Conservation (phyloP, 345 rosid species). For the Raphanus sativus region DNA sequence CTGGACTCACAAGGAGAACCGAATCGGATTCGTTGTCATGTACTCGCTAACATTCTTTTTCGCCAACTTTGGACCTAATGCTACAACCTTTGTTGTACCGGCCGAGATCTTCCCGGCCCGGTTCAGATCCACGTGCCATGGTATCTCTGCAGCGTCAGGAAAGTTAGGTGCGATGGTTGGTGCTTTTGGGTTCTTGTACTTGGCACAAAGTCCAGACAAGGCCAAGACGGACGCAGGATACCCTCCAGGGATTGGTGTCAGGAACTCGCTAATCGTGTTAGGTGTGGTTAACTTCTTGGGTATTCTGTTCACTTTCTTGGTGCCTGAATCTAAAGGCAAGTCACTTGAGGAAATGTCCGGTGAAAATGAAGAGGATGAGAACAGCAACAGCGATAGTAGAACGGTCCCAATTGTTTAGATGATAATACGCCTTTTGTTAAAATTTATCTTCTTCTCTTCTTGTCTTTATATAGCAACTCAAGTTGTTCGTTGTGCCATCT, state of each 20-base stretch:
- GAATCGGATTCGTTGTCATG: conserved; percentile 68
- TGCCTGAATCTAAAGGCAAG: conserved; percentile 43
- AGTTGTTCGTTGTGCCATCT: neutral
- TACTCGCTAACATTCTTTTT: conserved; percentile 88
- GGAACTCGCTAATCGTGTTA: conserved; percentile 60
- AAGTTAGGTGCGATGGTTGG: conserved; percentile 87
- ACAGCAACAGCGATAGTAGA: conserved; percentile 14
- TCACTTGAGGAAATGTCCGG: conserved; percentile 41
- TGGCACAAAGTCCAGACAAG: conserved; percentile 59
- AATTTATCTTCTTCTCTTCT: neutral
- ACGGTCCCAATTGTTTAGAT: conserved; percentile 34
- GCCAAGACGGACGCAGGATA: conserved; percentile 77
- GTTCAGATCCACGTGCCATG: conserved; percentile 84
- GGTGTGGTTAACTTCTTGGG: conserved; percentile 49
- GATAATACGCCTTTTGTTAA: neutral
- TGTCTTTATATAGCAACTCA: neutral
- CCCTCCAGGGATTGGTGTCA: conserved; percentile 84
- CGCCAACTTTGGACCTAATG: conserved; percentile 89
- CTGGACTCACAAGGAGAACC: conserved; percentile 71
- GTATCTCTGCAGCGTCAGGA: conserved; percentile 73
- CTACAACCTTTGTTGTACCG: conserved; percentile 86
- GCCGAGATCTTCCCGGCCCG: conserved; percentile 89
- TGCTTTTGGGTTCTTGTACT: conserved; percentile 68
- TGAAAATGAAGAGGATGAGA: conserved; percentile 41
- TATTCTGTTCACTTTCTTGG: conserved; percentile 37